phyloP scores from a whole-genome alignment of 2,329 filamentous ascomycete genomes.

The Trichoderma sp. region DNA sequence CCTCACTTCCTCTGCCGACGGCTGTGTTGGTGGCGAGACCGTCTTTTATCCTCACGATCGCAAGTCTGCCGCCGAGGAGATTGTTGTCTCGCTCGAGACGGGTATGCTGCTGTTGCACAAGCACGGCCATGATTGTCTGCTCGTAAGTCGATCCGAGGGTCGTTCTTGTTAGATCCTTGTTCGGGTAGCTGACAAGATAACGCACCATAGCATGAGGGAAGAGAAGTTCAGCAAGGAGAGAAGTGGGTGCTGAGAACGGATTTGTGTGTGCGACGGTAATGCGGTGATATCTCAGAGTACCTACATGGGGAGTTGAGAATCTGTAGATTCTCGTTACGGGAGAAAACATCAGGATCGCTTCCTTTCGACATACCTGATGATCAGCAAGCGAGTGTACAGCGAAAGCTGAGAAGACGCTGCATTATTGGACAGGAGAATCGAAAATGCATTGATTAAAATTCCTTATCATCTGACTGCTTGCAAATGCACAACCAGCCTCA shows the following conservation, averaged over 20 bases:
- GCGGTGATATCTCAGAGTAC: background rate
- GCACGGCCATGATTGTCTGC: conserved; percentile 84
- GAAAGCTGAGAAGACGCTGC: too few species aligned
- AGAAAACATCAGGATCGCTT: too few species aligned
- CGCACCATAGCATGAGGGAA: conserved; percentile 69
- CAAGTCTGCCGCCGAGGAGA: conserved; percentile 60
- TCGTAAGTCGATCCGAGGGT: conserved; percentile 52
- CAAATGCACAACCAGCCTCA: background rate
- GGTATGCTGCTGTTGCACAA: conserved; percentile 85
- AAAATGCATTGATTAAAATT: background rate
- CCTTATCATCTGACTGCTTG: background rate
- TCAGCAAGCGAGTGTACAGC: background rate
- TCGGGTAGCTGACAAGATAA: conserved; percentile 34
- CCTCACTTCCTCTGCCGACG: conserved; percentile 72
- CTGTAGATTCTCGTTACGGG: background rate
- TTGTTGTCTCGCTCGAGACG: conserved; percentile 75
- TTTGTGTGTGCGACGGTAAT: conserved; percentile 60
- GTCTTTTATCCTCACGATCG: conserved; percentile 81
- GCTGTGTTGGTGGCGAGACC: conserved; percentile 83
- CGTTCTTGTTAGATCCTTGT: background rate
- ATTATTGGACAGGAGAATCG: background rate
- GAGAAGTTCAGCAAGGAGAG: conserved; percentile 76
- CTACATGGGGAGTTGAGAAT: background rate
- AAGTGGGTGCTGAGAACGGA: conserved; percentile 92
- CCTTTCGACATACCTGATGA: background rate